Evolutionary conservation across 164 flowering plant genomes (phyloP), one percentile per base, ranked within the genome.

Genomic region (Umbellularia californica): DNA sequence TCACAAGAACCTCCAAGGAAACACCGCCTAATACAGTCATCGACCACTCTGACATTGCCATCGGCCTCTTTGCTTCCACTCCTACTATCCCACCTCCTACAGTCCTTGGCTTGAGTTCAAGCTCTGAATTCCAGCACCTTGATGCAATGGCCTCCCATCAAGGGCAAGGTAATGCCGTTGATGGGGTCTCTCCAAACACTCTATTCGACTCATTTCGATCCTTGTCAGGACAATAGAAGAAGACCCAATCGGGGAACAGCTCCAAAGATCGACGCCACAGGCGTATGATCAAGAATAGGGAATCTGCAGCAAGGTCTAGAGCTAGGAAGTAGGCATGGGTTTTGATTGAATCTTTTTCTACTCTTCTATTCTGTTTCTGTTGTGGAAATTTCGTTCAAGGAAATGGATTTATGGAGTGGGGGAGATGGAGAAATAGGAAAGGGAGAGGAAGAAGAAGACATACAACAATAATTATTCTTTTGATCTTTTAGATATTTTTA

Each of bases 271-370:
- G 83, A 15, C 68, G 88, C 35, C 81, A 80, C 62, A 88, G 83
- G 76, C 86, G 90, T n/a, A 83, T 87, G 88, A 84, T 88, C 80
- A 90, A 88, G 87, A 90, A 88, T 70, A 73, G 94, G 70, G 94
- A 90, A 65, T 88, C 92, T 3, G 93, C 91, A 55, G 85, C 89
- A 35, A 82, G 93, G 2, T 90, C 93, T 35, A 81, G 93, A 73
- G 89, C 94, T 27, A 79, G 91, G 72, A 86, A 84, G 77, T 90
- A 90, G 92, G 94, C 74, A 82, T 23, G 24, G 73, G 52, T 64
- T 55, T 55, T 15, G 5, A 55, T 55, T 41, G n/a, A 14, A 17
- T 15, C n/a, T 13, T 30, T 30, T 30, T 30, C 35, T 5, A 11
- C 30, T 9, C 68, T 14, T 23, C 35, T 1, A 6, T 19, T 60